phyloP scores from a whole-genome alignment of 2,329 filamentous ascomycete genomes.

The Periconia macrospinosa region DNA sequence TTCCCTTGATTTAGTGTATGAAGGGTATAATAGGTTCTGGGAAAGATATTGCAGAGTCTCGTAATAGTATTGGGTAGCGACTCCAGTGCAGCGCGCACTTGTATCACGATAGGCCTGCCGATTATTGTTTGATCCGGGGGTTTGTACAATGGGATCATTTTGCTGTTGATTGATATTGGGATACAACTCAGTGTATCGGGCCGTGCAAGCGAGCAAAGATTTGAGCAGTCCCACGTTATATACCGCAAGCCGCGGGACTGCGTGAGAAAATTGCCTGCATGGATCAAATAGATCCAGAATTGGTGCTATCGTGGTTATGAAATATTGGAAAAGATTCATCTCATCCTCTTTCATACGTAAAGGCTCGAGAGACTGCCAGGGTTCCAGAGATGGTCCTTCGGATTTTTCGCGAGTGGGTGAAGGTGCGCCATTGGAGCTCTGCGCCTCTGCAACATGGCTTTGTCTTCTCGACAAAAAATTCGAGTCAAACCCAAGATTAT shows the following conservation, averaged over 20 bases:
- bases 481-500: constrained; percentile 36
- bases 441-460: constrained; percentile 23
- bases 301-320: constrained; percentile 39
- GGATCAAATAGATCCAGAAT: constrained; percentile 52
- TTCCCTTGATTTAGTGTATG: constrained; percentile 61
- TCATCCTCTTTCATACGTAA: constrained; percentile 41
- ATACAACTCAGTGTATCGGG: constrained; percentile 50
- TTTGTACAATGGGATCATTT: constrained; percentile 33
- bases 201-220: constrained; percentile 59
- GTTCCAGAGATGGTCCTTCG: constrained; percentile 17
- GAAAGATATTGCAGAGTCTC: constrained; percentile 65
- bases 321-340: constrained; percentile 44
- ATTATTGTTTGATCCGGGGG: constrained; percentile 8
- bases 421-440: constrained; percentile 16
- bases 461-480: constrained; percentile 26
- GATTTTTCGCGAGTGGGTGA: constrained; percentile 6
- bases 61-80: constrained; percentile 59
- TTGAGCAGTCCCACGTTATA: constrained; percentile 61
- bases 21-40: constrained; percentile 60
- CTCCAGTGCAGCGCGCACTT: constrained; percentile 33
- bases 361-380: constrained; percentile 26
- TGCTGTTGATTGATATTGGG: constrained; percentile 21
- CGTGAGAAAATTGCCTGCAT: constrained; percentile 40
- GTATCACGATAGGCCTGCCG: neutral
- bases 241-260: constrained; percentile 43